Base-by-base conservation (phyloP, 164 flowering plant species). In the grape (Vitis vinifera) region DNA sequence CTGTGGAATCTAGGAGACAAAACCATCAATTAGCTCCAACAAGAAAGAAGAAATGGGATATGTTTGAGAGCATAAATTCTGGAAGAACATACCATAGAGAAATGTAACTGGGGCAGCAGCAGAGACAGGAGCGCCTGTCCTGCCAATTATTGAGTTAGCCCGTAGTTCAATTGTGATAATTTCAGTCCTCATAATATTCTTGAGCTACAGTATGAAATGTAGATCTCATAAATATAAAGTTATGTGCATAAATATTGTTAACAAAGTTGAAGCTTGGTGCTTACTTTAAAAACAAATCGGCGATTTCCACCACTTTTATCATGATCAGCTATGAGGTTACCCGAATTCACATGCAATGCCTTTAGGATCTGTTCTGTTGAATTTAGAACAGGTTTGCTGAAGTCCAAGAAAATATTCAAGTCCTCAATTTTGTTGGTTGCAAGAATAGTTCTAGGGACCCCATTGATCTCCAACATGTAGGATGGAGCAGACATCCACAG, bases 401-500 rank as follows among this genome's bases (percentile, higher is more conserved):
- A 88, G 69, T 86, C 89, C 81, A 88, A 63, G 80, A 74, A 88
- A 19, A 88, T 57, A 31, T 84, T 47, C 69, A 88, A 58, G 61
- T 86, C 83, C 62, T 78, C 83, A 49, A 66, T 27, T 71, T 73
- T 83, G 71, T 88, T 88, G 23, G 88, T 84, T 53, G 91, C 88
- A 58, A 76, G 68, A 53, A 88, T 85, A 69, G 86, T 88, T 71
- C 89, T 69, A 7, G 78, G 82, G 66, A 77, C 77, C 58, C 82
- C 80, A 64, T 77, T 66, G 55, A 88, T 75, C 72, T 71, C 76
- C 75, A 86, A 50, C 74, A 75, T 80, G 44, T 83, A 79, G 19
- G 88, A 75, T 52, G 91, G 89, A 60, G 83, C 79, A 9, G 86
- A 73, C 15, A 86, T 76, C 91, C 91, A 86, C 23, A 86, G 58